phyloP scores from a whole-genome alignment of 129 eudicot genomes.

The Ambrosia trifida region DNA sequence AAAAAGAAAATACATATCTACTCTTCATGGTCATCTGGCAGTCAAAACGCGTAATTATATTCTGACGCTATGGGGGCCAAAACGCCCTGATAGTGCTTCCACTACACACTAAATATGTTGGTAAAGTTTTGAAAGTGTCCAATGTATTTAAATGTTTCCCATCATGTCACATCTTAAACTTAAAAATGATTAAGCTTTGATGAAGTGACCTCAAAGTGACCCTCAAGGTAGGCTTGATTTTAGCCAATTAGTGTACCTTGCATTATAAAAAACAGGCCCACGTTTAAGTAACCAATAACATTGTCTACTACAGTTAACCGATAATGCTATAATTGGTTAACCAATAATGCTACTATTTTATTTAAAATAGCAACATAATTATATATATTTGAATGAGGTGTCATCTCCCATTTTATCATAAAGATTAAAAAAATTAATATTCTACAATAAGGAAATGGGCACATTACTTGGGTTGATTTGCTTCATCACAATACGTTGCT shows the following conservation, averaged over 20 bases:
- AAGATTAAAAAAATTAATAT: background rate
- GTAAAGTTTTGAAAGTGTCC: background rate
- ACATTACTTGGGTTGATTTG: background rate
- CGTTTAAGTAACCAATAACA: background rate
- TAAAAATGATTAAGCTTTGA: slow-evolving; percentile 10
- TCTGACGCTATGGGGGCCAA: no score
- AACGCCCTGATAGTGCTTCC: no score
- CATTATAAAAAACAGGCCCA: slow-evolving; percentile 8
- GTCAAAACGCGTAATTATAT: no score
- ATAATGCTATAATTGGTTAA: background rate
- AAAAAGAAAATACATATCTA: no score
- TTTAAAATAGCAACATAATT: background rate
- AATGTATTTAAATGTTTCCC: slow-evolving; percentile 2
- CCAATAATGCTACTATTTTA: background rate
- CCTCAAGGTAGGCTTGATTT: background rate
- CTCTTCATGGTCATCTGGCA: no score
- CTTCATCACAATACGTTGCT: background rate
- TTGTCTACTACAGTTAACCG: no score
- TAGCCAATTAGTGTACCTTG: background rate
- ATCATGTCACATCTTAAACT: slow-evolving; percentile 19
- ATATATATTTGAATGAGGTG: background rate
- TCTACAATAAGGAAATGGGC: background rate
- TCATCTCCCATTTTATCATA: background rate
- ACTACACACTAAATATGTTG: no score
- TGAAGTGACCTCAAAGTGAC: slow-evolving; percentile 15